Conservation (phyloP, 768 basidiomycete genomes). For the Mrakia hoshinonis region DNA sequence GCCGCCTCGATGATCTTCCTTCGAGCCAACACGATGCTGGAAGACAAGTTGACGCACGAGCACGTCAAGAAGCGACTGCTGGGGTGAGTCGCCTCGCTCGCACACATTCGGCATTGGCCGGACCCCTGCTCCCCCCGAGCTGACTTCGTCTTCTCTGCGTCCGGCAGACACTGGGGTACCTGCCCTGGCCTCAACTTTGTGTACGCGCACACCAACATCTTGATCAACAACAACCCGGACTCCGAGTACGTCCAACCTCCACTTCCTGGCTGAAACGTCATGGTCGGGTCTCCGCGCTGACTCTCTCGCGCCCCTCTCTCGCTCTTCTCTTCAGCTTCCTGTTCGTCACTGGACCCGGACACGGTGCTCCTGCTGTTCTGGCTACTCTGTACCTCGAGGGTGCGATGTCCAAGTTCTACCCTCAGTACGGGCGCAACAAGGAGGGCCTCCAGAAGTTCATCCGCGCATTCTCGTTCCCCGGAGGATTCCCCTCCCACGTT, state of each 20-base stretch:
- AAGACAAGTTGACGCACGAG: slow-evolving; percentile 50
- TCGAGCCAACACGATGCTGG: slow-evolving; percentile 59
- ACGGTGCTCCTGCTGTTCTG: slow-evolving; percentile 76
- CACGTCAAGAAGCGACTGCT: slow-evolving; percentile 74
- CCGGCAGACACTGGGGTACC: slow-evolving; percentile 35
- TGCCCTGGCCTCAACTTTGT: slow-evolving; percentile 67
- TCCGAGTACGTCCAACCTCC: slow-evolving; percentile 35
- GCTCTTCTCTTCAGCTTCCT: slow-evolving; percentile 38
- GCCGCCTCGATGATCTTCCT: slow-evolving; percentile 74
- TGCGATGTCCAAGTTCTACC: slow-evolving; percentile 45
- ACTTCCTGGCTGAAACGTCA: not conserved
- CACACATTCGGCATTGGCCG: not conserved
- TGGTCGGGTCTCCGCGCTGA: not conserved
- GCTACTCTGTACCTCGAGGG: slow-evolving; percentile 79
- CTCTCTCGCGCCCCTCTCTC: not conserved
- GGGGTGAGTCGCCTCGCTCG: slow-evolving; percentile 42
- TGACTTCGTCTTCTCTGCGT: not conserved
- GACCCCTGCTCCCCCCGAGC: not conserved
- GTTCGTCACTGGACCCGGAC: slow-evolving; percentile 70
- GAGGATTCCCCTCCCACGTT: slow-evolving; percentile 68
- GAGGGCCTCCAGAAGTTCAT: slow-evolving; percentile 55
- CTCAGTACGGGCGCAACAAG: slow-evolving; percentile 42
- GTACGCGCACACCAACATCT: slow-evolving; percentile 57
- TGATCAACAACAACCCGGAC: slow-evolving; percentile 53
- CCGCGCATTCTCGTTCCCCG: slow-evolving; percentile 66